Conservation (phyloP, 2,329 filamentous ascomycete species). For the Fusarium sp. region DNA sequence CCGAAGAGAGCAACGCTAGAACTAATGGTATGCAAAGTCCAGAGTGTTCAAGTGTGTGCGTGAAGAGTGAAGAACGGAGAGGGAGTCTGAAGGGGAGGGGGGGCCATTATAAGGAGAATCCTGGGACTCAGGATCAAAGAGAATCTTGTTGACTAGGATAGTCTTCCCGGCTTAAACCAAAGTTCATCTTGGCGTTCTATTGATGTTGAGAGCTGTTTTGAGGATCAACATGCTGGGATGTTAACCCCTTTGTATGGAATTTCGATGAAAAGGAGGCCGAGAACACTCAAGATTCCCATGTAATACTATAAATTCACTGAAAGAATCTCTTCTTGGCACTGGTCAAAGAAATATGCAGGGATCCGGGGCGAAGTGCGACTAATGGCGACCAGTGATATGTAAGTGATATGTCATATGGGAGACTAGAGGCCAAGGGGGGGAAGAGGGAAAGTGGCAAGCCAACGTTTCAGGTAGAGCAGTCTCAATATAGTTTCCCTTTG, state of each 20-base stretch:
- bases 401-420: neutral
- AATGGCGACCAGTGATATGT: no score
- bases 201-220: neutral
- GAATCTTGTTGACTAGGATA: fast-evolving
- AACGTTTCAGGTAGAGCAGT: neutral
- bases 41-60: neutral
- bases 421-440: neutral
- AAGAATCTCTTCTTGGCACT: fast-evolving
- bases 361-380: neutral
- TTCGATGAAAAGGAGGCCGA: neutral
- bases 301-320: fast-evolving
- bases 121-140: neutral
- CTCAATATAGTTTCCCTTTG: neutral
- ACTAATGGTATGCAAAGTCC: neutral
- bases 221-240: neutral
- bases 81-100: neutral
- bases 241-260: neutral
- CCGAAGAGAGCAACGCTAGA: neutral
- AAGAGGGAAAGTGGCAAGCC: neutral
- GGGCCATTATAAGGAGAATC: neutral
- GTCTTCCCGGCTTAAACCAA: fast-evolving
- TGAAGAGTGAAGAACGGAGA: neutral
- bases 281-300: neutral
- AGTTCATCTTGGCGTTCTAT: neutral
- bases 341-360: neutral